Evolutionary conservation across 208 protist genomes (phyloP), one percentile per base, ranked within the genome.

Genomic region (Angomonas desouzai): DNA sequence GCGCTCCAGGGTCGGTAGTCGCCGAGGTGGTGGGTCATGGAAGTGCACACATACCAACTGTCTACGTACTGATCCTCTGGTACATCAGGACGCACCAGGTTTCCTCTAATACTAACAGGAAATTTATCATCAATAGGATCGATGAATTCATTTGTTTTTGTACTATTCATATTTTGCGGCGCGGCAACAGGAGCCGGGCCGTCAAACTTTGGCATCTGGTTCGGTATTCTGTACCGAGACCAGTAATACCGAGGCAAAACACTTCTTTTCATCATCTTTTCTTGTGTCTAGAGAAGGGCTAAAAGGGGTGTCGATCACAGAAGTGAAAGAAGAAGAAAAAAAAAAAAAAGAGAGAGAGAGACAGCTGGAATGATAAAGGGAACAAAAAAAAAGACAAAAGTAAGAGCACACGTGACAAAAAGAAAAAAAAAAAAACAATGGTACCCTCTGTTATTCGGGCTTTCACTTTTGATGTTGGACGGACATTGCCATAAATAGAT

Each of bases 121-220:
- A 95, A 95, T 51, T 91, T 92, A 62, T 95, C 89, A 59, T 95
- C 85, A 48, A 95, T 91, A 3, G 89, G 89, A 64, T 95, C 89
- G 49, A 95, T 91, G 66, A 89, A 95, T 74, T 91, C 86, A 58
- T 91, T 92, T 2, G 85, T 91, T 65, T 92, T 92, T 27, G 83
- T 95, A 64, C 77, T 92, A 67, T 95, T 95, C 89, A 95, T 95
- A 71, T 87, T 95, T 56, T 95, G 89, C 30, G 89, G 89, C 0
- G 89, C 89, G 1, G 85, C 83, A 16, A 93, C 78, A 2, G 89
- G 89, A 16, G 89, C 80, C 1, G 89, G 89, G 1, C 89, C 89
- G 56, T 95, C 86, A 60, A 95, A 87, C 63, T 85, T 86, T 4
- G 89, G 89, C 83, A 90, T 90, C 60, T 84, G 82, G 18, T 79